phyloP scores from a whole-genome alignment of 129 eudicot genomes.

The Erigeron canadensis region DNA sequence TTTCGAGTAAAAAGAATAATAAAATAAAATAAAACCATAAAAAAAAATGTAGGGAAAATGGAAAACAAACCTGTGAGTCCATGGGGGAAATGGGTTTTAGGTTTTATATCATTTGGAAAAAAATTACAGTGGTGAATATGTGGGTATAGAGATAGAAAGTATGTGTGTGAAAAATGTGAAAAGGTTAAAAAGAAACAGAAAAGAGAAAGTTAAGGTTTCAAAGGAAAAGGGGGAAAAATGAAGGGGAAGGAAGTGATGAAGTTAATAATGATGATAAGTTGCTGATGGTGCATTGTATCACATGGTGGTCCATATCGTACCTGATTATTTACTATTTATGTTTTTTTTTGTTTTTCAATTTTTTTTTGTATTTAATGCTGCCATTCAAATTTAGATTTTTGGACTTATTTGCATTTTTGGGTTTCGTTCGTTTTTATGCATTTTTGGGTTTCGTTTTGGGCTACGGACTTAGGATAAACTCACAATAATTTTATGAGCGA shows the following conservation, averaged over 20 bases:
- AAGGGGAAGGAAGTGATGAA: slow-evolving; percentile 22
- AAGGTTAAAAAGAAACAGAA: background rate
- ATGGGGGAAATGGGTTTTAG: slow-evolving; percentile 5
- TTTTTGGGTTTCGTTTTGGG: too few species aligned
- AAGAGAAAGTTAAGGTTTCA: slow-evolving; percentile 35
- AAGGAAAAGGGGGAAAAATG: slow-evolving; percentile 17
- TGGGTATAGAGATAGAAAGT: background rate
- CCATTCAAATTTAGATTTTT: too few species aligned
- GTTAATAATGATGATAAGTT: slow-evolving; percentile 20
- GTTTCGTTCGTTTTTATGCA: too few species aligned
- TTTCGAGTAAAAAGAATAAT: background rate
- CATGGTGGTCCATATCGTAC: slow-evolving; percentile 40
- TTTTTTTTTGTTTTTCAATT: too few species aligned
- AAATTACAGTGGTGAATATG: slow-evolving; percentile 17
- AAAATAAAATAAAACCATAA: background rate
- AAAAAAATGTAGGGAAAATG: slow-evolving; percentile 21
- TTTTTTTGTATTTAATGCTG: background rate
- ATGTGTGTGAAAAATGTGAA: slow-evolving; percentile 27
- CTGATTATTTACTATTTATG: too few species aligned
- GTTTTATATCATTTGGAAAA: slow-evolving; percentile 30
- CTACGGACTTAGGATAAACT: too few species aligned
- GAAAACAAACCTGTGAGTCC: slow-evolving; percentile 27
- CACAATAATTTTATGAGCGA: too few species aligned
- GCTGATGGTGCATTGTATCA: slow-evolving; percentile 35
- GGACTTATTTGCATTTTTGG: too few species aligned